Conservation (phyloP, 2,329 filamentous ascomycete species). For the Aspergillus ibericus region DNA sequence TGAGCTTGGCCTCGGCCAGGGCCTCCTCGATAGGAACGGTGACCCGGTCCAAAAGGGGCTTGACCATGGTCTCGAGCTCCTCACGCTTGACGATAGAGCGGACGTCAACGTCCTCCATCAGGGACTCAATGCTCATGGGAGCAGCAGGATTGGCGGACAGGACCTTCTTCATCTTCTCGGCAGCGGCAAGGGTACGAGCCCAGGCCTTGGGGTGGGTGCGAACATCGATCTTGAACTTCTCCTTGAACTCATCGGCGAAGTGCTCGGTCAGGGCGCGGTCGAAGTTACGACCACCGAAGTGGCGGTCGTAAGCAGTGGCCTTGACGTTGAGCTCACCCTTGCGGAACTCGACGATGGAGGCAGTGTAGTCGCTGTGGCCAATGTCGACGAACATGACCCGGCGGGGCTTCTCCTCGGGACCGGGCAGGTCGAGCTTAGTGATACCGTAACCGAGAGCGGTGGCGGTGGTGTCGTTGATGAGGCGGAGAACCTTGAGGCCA, state of each 20-base stretch:
- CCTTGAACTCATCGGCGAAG: conserved; percentile 92
- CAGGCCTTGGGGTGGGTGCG: conserved; percentile 84
- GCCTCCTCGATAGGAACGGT: conserved; percentile 81
- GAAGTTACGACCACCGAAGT: conserved; percentile 96
- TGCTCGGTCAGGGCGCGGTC: conserved; percentile 94
- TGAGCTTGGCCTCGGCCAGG: conserved; percentile 88
- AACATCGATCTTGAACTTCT: conserved; percentile 97
- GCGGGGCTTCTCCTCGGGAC: conserved; percentile 84
- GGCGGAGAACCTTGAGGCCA: conserved; percentile 83
- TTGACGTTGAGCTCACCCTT: conserved; percentile 96
- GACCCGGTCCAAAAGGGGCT: conserved; percentile 75
- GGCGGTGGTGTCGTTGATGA: conserved; percentile 98
- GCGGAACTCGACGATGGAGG: conserved; percentile 90
- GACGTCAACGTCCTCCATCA: conserved; percentile 98
- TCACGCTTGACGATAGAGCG: conserved; percentile 85
- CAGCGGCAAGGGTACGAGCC: conserved; percentile 80
- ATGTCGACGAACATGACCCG: conserved; percentile 92
- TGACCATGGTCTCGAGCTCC: conserved; percentile 87
- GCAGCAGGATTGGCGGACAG: conserved; percentile 92
- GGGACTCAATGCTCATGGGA: conserved; percentile 92
- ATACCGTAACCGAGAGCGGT: conserved; percentile 96
- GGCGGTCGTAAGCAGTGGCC: conserved; percentile 86
- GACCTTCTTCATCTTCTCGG: conserved; percentile 98
- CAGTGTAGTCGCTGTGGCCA: conserved; percentile 94
- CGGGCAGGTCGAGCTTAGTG: conserved; percentile 91